Conservation (phyloP, 1,284 basidiomycete species). For the Moesziomyces globuligerus region DNA sequence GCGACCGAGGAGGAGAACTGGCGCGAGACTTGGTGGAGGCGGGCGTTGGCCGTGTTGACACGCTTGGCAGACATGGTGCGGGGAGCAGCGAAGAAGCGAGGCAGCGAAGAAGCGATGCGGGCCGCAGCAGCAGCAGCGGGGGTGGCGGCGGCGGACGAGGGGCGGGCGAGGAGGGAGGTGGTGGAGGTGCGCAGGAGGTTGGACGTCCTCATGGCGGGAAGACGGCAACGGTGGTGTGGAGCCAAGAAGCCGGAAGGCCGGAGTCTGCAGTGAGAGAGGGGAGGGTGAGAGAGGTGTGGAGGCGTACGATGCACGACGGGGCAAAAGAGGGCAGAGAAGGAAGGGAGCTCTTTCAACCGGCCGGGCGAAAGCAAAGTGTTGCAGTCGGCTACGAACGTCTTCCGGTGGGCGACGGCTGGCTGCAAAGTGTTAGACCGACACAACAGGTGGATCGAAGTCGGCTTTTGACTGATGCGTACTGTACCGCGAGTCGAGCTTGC, state of each 20-base stretch:
- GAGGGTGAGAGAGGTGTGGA: background rate
- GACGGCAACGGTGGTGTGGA: slow-evolving; percentile 1
- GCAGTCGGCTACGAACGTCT: slow-evolving; percentile 10
- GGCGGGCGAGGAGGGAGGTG: slow-evolving; percentile 23
- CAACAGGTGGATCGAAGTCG: no score
- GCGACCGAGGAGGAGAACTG: slow-evolving; percentile 22
- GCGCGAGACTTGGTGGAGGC: slow-evolving; percentile 39
- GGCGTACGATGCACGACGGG: slow-evolving; percentile 13
- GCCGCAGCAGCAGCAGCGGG: slow-evolving; percentile 1
- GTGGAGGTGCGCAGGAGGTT: slow-evolving; percentile 27
- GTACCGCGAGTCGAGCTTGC: no score
- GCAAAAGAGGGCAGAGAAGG: no score
- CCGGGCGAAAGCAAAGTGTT: no score
- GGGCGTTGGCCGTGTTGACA: slow-evolving; percentile 17
- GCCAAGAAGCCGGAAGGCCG: background rate
- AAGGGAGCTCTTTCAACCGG: no score
- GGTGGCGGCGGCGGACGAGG: background rate
- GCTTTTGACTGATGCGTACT: no score
- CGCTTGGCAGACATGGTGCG: slow-evolving; percentile 27
- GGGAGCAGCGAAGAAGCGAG: background rate
- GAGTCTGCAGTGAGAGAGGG: slow-evolving; percentile 4
- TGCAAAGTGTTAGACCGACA: no score
- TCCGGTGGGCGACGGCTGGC: no score
- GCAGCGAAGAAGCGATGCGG: background rate
- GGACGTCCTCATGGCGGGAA: slow-evolving; percentile 36